phyloP scores from a whole-genome alignment of 2,329 filamentous ascomycete species.

The Claviceps quebecensis region DNA sequence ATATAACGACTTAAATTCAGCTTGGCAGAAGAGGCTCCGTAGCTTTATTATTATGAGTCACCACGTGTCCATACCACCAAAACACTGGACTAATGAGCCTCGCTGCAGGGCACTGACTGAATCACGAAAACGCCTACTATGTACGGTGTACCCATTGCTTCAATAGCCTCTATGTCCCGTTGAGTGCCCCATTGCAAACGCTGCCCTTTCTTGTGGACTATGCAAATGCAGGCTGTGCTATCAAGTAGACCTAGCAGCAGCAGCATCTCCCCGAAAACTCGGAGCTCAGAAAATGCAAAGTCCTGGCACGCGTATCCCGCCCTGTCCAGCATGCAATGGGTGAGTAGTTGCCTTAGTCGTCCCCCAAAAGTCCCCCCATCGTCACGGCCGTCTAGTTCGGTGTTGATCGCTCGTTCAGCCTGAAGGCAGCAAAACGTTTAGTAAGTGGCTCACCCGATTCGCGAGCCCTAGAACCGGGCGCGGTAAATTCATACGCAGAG shows the following conservation, averaged over 20 bases:
- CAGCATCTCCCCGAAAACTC: too few relatives aligned
- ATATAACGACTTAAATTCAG: neutral
- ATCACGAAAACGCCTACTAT: too few relatives aligned
- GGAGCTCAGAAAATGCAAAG: neutral
- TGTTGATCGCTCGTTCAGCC: slow-evolving; percentile 34
- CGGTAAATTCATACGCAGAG: slow-evolving; percentile 10
- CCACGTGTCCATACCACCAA: neutral
- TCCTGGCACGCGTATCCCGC: neutral
- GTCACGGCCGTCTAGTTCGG: neutral
- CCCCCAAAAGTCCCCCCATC: neutral
- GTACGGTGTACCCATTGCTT: too few relatives aligned
- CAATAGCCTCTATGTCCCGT: too few relatives aligned
- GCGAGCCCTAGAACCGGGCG: slow-evolving; percentile 6
- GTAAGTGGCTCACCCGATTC: slow-evolving; percentile 41
- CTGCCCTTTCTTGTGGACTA: too few relatives aligned
- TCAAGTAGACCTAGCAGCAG: too few relatives aligned
- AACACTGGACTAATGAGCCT: neutral
- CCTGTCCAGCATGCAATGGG: neutral
- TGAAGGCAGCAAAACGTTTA: slow-evolving; percentile 55
- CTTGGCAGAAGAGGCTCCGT: neutral
- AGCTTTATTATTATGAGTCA: neutral
- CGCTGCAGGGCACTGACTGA: neutral
- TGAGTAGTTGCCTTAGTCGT: neutral
- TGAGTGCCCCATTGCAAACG: too few relatives aligned
- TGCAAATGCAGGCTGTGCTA: too few relatives aligned